These are phyloP conservation scores for Cercospora brassicicola DNA, from an alignment of 2,329 filamentous ascomycete species.

Conservation along the genomic window DNA sequence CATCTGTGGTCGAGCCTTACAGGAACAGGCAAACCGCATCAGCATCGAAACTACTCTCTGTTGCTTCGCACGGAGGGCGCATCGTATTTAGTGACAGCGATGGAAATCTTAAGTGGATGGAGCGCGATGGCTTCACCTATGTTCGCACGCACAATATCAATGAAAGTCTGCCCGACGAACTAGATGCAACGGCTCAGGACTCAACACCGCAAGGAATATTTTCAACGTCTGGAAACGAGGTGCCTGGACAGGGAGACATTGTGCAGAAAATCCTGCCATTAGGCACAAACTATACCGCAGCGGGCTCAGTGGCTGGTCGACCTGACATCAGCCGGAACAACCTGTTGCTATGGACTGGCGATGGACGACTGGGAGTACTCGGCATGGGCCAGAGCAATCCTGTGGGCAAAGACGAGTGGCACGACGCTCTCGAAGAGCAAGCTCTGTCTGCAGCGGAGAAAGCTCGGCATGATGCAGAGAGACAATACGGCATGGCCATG, in stretches of 20 bases:
- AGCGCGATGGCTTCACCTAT: constrained; percentile 69
- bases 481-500: constrained; percentile 69
- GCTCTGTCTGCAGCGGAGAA: constrained; percentile 49
- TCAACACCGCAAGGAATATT: constrained; percentile 30
- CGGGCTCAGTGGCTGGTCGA: background rate
- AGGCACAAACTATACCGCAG: background rate
- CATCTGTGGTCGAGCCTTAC: constrained; percentile 43
- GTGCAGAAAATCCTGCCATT: constrained; percentile 74
- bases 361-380: constrained; percentile 71
- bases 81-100: constrained; percentile 82
- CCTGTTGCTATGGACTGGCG: constrained; percentile 83
- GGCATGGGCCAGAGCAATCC: constrained; percentile 45
- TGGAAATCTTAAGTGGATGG: constrained; percentile 85
- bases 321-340: constrained; percentile 56
- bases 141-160: constrained; percentile 62
- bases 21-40: constrained; percentile 84
- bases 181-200: constrained; percentile 18
- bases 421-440: constrained; percentile 42
- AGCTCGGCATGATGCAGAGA: constrained; percentile 57
- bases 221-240: constrained; percentile 26
- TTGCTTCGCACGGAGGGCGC: constrained; percentile 76
- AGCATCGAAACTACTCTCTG: constrained; percentile 75
- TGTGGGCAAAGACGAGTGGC: constrained; percentile 41
- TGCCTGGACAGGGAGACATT: constrained; percentile 61
- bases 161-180: constrained; percentile 28